Conservation (phyloP, 345 rosid genomes). For the Sonneratia caseolaris region DNA sequence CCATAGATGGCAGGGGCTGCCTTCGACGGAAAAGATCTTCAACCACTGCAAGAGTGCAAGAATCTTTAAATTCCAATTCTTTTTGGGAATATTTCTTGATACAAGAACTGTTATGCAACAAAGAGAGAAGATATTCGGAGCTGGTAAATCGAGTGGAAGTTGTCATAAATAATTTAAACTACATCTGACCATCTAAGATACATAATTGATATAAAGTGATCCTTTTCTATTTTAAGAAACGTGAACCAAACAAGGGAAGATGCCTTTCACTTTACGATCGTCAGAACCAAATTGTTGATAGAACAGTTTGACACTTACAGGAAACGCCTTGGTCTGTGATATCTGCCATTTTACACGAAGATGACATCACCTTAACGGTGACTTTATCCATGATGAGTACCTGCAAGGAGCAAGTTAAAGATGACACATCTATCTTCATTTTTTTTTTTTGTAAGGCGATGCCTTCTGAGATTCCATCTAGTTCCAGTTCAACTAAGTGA, state of each 20-base stretch:
- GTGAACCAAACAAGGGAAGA: not conserved
- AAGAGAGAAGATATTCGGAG: not conserved
- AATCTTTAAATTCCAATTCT: not conserved
- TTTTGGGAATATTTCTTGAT: not conserved
- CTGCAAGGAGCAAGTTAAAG: conserved; percentile 22
- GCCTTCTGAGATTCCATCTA: not conserved
- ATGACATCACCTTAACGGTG: conserved; percentile 81
- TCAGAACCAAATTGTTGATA: not conserved
- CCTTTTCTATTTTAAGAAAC: not conserved
- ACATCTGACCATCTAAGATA: not conserved
- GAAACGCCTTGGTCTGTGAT: conserved; percentile 96
- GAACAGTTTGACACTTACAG: conserved; percentile 32
- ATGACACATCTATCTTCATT: not conserved
- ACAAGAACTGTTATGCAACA: not conserved
- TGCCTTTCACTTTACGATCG: not conserved
- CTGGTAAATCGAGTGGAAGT: not conserved
- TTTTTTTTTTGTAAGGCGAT: not conserved
- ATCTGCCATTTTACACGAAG: conserved; percentile 85
- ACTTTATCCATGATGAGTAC: conserved; percentile 90
- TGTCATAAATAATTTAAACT: not conserved
- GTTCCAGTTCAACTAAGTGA: not conserved
- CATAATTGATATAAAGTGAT: not conserved
- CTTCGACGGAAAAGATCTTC: conserved; percentile 93
- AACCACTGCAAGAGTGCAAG: conserved; percentile 52
- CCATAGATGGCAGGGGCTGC: conserved; percentile 84